A percentile compares a stretch with the other conserved stretches of the same genome.
Conservation (phyloP, 2,329 filamentous ascomycete species). For the Sarocladiaceae sp. region DNA sequence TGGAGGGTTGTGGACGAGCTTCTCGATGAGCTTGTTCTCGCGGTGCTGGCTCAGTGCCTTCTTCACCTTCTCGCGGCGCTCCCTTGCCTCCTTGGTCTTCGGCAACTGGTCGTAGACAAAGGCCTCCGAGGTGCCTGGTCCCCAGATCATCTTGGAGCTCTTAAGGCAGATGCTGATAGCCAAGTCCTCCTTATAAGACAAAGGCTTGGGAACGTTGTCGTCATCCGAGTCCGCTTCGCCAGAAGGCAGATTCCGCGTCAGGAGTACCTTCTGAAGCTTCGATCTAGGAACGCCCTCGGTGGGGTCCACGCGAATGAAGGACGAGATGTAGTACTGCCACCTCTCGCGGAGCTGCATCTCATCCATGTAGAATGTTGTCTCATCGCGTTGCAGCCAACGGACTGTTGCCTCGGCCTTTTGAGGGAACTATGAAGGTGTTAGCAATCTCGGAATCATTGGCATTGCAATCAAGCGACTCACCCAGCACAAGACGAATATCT, state of each 20-base stretch:
- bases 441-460: too few species aligned
- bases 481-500: constrained; percentile 85
- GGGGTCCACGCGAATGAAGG: constrained; percentile 81
- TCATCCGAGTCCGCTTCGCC: constrained; percentile 60
- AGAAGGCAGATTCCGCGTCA: constrained; percentile 66
- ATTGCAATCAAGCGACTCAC: constrained; percentile 55
- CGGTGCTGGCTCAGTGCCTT: constrained; percentile 57
- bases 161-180: constrained; percentile 72
- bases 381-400: constrained; percentile 64
- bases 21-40: constrained; percentile 68
- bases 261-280: constrained; percentile 63
- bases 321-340: constrained; percentile 96
- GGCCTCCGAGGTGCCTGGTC: constrained; percentile 65
- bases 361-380: constrained; percentile 79
- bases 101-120: constrained; percentile 68
- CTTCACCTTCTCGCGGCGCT: constrained; percentile 45
- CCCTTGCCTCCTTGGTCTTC: constrained; percentile 62
- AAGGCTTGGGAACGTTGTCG: constrained; percentile 54
- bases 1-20: constrained; percentile 75
- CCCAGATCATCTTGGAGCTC: constrained; percentile 76
- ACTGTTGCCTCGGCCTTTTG: constrained; percentile 63
- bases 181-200: constrained; percentile 63
- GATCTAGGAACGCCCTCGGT: constrained; percentile 72
- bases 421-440: constrained; percentile 56
- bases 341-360: constrained; percentile 78